Evolutionary conservation across 495 filamentous ascomycete genomes (phyloP).

Genomic region (Aspergillus wentii): DNA sequence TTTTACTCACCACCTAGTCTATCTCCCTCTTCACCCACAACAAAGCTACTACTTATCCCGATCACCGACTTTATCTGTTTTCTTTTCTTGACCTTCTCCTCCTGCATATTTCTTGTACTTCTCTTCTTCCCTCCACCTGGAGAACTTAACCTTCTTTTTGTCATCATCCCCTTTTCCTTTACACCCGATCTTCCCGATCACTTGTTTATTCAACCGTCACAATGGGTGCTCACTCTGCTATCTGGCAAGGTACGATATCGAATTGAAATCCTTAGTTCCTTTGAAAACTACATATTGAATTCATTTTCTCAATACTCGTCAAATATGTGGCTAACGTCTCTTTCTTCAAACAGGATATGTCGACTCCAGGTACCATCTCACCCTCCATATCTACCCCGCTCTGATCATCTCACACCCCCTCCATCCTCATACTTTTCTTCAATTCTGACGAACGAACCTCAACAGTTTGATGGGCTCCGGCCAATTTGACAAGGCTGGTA

Average conservation of each 20-base stretch:
- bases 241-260: conserved; percentile 53
- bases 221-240: conserved; percentile 37
- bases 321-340: conserved; percentile 14
- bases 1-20: conserved; percentile 8
- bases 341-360: conserved; percentile 51
- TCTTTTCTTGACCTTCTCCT: conserved; percentile 2
- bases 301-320: conserved; percentile 7
- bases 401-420: conserved; percentile 7
- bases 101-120: conserved; percentile 4
- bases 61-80: conserved; percentile 6
- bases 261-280: not conserved
- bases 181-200: conserved; percentile 9
- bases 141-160: too few species aligned
- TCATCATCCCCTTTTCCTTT: conserved; percentile 1
- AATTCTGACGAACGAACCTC: conserved; percentile 13
- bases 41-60: conserved; percentile 16
- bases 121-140: too few species aligned
- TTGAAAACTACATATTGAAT: conserved; percentile 4
- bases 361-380: conserved; percentile 54
- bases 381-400: conserved; percentile 12
- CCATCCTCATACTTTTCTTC: conserved; percentile 4
- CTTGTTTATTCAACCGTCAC: conserved; percentile 21
- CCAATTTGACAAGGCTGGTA: conserved; percentile 83
- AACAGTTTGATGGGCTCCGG: conserved; percentile 74
- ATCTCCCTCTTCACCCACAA: not conserved